phyloP scores from a whole-genome alignment of 176 grass and related monocot genomes.

The Oropetium thomaeum region DNA sequence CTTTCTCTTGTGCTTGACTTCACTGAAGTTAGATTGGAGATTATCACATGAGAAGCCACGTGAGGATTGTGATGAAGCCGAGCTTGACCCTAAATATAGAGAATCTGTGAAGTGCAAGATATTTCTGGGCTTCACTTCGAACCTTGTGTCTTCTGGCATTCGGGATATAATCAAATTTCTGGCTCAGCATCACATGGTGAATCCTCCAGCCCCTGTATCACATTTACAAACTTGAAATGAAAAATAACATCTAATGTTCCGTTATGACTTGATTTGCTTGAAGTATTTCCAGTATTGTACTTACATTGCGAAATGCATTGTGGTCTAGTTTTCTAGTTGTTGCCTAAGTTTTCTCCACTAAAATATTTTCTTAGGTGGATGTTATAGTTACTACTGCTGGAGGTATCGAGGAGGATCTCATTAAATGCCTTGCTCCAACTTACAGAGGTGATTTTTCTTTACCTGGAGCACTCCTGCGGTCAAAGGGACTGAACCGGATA shows the following conservation, averaged over 20 bases:
- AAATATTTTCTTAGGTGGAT: constrained; percentile 63
- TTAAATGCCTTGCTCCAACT: constrained; percentile 88
- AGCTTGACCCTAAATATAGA: constrained; percentile 63
- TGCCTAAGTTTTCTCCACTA: neutral
- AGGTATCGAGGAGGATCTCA: constrained; percentile 96
- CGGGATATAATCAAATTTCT: constrained; percentile 79
- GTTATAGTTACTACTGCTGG: constrained; percentile 93
- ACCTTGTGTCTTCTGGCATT: constrained; percentile 86
- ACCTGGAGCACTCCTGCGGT: constrained; percentile 63
- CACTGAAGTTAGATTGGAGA: constrained; percentile 86
- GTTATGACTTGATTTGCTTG: neutral
- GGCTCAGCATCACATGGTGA: constrained; percentile 88
- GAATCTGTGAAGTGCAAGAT: constrained; percentile 92
- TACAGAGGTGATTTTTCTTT: constrained; percentile 85
- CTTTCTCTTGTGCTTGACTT: constrained; percentile 17
- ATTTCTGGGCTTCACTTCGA: constrained; percentile 96
- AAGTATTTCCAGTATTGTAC: neutral
- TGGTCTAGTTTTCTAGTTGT: neutral
- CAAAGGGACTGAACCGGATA: constrained; percentile 93
- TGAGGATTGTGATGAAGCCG: constrained; percentile 51
- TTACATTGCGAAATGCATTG: neutral
- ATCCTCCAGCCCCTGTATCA: constrained; percentile 11
- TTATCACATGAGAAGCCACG: constrained; percentile 61
- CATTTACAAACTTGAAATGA: neutral
- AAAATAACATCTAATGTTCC: neutral